Evolutionary conservation across 345 rosid genomes (phyloP).

Genomic region (Rhizophora mangle): DNA sequence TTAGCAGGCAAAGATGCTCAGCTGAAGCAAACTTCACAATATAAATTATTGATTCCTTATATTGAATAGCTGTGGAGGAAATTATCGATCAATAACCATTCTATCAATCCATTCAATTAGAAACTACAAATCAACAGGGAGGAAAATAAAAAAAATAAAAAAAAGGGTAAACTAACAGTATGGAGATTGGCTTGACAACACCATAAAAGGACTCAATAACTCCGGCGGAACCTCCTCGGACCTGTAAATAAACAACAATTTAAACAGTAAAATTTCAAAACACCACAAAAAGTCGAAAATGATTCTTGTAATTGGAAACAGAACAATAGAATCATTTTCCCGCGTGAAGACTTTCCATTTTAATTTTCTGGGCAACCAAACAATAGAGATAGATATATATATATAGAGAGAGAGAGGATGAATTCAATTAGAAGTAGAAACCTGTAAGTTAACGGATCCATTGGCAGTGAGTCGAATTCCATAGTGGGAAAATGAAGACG

Average conservation of each 20-base stretch:
- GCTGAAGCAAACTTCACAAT: neutral
- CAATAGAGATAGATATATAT: neutral
- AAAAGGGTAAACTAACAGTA: conserved; percentile 42
- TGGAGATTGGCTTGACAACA: conserved; percentile 65
- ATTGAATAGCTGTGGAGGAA: no score
- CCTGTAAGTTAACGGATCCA: conserved; percentile 82
- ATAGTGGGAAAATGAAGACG: conserved; percentile 68
- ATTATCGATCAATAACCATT: no score
- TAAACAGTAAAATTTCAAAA: neutral
- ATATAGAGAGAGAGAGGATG: neutral
- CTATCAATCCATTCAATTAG: no score
- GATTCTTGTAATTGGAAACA: no score
- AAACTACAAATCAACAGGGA: neutral
- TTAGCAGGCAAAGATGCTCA: neutral
- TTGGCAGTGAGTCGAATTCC: conserved; percentile 60
- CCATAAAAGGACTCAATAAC: conserved; percentile 79
- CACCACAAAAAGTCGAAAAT: neutral
- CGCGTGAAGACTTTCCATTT: neutral
- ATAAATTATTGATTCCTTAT: no score
- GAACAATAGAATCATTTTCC: neutral
- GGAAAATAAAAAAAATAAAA: neutral
- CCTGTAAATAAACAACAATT: conserved; percentile 33
- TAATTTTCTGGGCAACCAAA: conserved; percentile 6
- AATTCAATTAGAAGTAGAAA: neutral
- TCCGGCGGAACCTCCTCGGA: conserved; percentile 90